Evolutionary conservation across 805 yeast species (phyloP).

Genomic region (Pichia scutulata): DNA sequence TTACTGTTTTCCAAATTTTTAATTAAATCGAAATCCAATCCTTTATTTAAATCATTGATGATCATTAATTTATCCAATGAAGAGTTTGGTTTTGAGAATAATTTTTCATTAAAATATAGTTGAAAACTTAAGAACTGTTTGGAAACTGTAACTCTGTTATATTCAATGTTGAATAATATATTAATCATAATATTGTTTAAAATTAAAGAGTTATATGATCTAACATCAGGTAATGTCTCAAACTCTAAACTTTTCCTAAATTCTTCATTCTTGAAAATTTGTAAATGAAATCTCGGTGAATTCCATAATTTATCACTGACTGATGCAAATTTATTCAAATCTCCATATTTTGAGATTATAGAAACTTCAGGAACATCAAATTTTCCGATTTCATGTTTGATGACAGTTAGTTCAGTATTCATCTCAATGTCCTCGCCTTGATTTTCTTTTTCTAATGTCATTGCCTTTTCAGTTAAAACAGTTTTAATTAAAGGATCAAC

Average conservation of each 20-base stretch:
- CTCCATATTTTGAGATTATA: slow-evolving; percentile 24
- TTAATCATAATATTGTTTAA: slow-evolving; percentile 73
- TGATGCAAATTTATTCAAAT: slow-evolving; percentile 27
- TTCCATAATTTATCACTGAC: slow-evolving; percentile 65
- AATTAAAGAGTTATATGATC: slow-evolving; percentile 48
- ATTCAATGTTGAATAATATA: slow-evolving; percentile 70
- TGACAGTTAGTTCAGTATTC: slow-evolving; percentile 10
- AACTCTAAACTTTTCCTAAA: slow-evolving; percentile 29
- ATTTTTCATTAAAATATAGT: slow-evolving; percentile 55
- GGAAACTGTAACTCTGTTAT: slow-evolving; percentile 81
- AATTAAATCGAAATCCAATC: slow-evolving; percentile 32
- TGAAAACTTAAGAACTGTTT: slow-evolving; percentile 73
- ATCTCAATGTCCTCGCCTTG: slow-evolving; percentile 2
- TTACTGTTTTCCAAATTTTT: slow-evolving; percentile 21
- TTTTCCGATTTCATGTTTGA: slow-evolving; percentile 19
- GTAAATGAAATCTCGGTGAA: slow-evolving; percentile 51
- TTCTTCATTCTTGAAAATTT: slow-evolving; percentile 47
- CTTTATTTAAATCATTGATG: slow-evolving; percentile 31
- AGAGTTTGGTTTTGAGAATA: slow-evolving; percentile 68
- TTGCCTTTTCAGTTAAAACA: slow-evolving; percentile 7
- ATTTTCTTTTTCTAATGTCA: slow-evolving; percentile 3
- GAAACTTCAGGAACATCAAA: slow-evolving; percentile 31
- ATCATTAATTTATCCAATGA: slow-evolving; percentile 60
- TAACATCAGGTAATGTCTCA: slow-evolving; percentile 56
- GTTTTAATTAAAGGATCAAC: slow-evolving; percentile 15